phyloP scores from a whole-genome alignment of 345 rosid genomes.

The Populus tremula region DNA sequence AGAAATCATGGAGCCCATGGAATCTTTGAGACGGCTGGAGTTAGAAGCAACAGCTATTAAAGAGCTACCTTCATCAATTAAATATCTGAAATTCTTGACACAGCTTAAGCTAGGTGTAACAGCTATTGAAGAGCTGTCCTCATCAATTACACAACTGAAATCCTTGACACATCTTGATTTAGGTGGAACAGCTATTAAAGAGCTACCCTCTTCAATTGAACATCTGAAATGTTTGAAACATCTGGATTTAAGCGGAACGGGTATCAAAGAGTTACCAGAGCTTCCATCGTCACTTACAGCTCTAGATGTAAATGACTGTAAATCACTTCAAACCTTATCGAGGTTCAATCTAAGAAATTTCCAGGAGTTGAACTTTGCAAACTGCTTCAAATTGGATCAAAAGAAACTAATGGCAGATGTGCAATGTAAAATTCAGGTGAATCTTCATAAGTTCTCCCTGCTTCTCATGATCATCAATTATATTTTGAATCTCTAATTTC shows the following conservation, averaged over 20 bases:
- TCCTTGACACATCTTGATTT: background rate
- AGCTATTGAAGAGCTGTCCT: constrained; percentile 1
- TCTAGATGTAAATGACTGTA: background rate
- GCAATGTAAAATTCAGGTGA: background rate
- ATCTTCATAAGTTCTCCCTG: background rate
- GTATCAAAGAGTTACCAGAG: background rate
- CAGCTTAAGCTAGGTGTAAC: background rate
- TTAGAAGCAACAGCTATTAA: background rate
- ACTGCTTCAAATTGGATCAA: constrained; percentile 2
- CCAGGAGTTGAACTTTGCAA: background rate
- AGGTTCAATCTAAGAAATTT: background rate
- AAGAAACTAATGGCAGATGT: background rate
- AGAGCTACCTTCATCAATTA: too few species aligned
- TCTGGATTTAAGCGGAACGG: background rate
- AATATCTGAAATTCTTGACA: background rate
- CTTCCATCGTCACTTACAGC: background rate
- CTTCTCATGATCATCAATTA: background rate
- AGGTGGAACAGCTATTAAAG: background rate
- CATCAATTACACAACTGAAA: background rate
- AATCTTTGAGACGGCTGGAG: background rate
- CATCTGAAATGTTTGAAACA: background rate
- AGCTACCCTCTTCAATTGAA: background rate
- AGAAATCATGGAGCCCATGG: constrained; percentile 9
- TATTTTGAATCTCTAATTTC: background rate
- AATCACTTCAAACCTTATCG: constrained; percentile 2